Base-by-base conservation (phyloP, 208 protist genomes). In the Trypanosoma caninum region DNA sequence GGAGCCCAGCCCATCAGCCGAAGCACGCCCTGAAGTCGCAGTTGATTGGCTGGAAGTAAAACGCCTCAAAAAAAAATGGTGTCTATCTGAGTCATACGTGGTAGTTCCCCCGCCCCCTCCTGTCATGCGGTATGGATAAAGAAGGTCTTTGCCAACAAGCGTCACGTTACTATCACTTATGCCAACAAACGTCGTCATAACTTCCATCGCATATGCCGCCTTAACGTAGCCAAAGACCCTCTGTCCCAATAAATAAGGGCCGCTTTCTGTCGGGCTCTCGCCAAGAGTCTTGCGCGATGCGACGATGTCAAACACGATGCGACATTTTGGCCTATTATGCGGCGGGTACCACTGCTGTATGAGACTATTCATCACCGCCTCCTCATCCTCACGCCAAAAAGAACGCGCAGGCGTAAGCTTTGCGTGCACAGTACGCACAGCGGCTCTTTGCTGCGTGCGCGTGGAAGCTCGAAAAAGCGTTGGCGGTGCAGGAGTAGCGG, bases 271-370 rank as follows among this genome's bases (percentile, higher is more conserved):
- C n/a, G 78, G 76, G 0, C 55, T 53, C 4, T 64, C 52, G 1
- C 81, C 74, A 14, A 93, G 74, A 20, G 79, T 75, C 46, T 93
- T 93, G 35, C 87, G 80, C 1, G 83, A 90, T 16, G 83, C 87
- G n/a, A 93, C 42, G 45, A 93, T 81, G 56, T 93, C 83, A 3
- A 90, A 48, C 28, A 82, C 59, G 20, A 82, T 20, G 1, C 59
- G 60, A 35, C 54, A 77, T 34, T 45, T 45, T 56, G 55, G 65
- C 6, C 20, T 20, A 38, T 62, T 68, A 2, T 62, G 33, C 41
- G 60, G 54, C 2, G 60, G 51, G 0, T 54, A 0, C 60, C 61
- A 68, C 31, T 67, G 67, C 45, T 57, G 37, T 18, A 25, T 3
- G 5, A 66, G 37, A 31, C 27, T 42, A 37, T 60, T 55, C 4